These are phyloP conservation scores for Plantago ovata DNA, from an alignment of 257 asterid species.

Conservation along the genomic window DNA sequence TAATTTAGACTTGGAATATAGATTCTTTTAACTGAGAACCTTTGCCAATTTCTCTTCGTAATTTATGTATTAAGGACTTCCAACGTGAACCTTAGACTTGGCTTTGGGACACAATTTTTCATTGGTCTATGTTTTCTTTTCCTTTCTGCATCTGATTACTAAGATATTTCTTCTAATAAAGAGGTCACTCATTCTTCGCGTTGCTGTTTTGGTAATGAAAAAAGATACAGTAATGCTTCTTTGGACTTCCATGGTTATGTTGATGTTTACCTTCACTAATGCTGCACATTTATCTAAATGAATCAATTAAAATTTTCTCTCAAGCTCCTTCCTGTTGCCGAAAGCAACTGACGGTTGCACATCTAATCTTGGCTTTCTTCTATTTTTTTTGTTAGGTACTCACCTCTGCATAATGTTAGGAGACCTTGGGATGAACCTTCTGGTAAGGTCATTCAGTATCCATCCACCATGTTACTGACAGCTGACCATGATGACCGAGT, in stretches of 20 bases:
- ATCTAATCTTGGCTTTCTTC: background rate
- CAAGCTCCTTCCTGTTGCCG: background rate
- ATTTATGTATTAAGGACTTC: background rate
- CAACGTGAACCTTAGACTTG: background rate
- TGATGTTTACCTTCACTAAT: no score
- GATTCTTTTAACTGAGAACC: background rate
- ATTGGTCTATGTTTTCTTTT: no score
- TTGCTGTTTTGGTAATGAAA: background rate
- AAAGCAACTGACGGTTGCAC: background rate
- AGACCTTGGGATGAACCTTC: constrained; percentile 64
- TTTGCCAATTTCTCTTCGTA: background rate
- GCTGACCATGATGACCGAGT: constrained; percentile 90
- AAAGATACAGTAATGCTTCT: no score
- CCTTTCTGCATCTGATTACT: no score
- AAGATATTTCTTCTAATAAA: no score
- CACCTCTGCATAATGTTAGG: constrained; percentile 73
- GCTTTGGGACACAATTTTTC: no score
- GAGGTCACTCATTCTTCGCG: background rate
- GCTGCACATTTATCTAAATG: no score
- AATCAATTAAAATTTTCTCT: background rate
- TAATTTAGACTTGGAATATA: background rate
- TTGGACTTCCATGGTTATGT: no score
- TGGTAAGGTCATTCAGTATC: constrained; percentile 42
- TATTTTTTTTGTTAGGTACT: constrained; percentile 43
- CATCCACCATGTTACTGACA: constrained; percentile 67